Evolutionary conservation across 2,329 filamentous ascomycete genomes (phyloP).

Genomic region (Aspergillus costaricaensis): DNA sequence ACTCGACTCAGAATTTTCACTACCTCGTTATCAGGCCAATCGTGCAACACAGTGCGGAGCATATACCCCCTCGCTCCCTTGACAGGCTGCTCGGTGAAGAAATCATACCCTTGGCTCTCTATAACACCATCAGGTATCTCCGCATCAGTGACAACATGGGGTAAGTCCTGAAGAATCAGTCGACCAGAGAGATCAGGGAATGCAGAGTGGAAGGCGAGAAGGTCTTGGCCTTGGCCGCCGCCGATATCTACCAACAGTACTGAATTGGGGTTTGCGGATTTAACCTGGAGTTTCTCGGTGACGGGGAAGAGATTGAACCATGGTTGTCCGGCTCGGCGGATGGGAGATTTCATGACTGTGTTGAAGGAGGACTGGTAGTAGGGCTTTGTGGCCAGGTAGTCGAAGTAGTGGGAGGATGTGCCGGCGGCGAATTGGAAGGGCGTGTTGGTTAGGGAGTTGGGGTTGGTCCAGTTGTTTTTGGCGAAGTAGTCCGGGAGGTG

Average conservation of each 20-base stretch:
- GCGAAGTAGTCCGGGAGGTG: background rate
- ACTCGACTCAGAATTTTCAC: constrained; percentile 8
- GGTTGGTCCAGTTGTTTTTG: constrained; percentile 27
- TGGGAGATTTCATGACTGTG: constrained; percentile 22
- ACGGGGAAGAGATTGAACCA: background rate
- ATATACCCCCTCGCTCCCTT: constrained; percentile 41
- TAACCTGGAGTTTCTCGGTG: background rate
- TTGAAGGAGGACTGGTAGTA: constrained; percentile 29
- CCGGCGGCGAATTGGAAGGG: constrained; percentile 32
- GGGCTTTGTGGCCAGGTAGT: constrained; percentile 25
- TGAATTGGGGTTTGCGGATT: background rate
- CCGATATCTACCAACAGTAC: constrained; percentile 2
- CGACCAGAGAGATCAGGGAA: background rate
- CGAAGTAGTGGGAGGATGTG: constrained; percentile 27
- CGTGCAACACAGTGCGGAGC: constrained; percentile 35
- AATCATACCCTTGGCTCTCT: constrained; percentile 14
- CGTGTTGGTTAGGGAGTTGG: constrained; percentile 26
- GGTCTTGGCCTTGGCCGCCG: constrained; percentile 5
- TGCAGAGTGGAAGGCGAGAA: background rate
- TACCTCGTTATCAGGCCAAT: constrained; percentile 30
- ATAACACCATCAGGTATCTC: constrained; percentile 16
- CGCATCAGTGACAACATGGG: background rate
- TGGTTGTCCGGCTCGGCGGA: background rate
- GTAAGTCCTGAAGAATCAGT: constrained; percentile 5
- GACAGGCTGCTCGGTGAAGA: constrained; percentile 45